Percentiles rank a stretch among this genome's conserved stretches.
Conservation (phyloP, 1,284 basidiomycete species). For the Vanrija sp. region DNA sequence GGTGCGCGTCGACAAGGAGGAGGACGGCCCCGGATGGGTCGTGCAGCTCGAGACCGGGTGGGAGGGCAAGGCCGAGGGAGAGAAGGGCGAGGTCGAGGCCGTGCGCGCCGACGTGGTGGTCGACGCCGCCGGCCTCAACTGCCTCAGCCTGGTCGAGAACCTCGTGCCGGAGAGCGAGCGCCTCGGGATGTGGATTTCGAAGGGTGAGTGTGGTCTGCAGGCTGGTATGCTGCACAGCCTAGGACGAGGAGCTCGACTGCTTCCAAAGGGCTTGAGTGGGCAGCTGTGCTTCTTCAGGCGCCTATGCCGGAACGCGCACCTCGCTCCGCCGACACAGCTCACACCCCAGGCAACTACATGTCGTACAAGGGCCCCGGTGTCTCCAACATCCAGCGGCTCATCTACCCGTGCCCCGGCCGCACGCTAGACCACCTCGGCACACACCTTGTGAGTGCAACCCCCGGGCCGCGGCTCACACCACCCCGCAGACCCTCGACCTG, state of each 20-base stretch:
- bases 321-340: background rate
- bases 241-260: too few relatives aligned
- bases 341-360: slow-evolving; percentile 65
- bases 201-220: slow-evolving; percentile 48
- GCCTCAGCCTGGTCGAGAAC: slow-evolving; percentile 66
- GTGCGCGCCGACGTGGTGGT: slow-evolving; percentile 81
- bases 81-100: slow-evolving; percentile 56
- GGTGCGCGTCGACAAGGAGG: slow-evolving; percentile 72
- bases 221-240: too few relatives aligned
- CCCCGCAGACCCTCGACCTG: slow-evolving; percentile 67
- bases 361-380: slow-evolving; percentile 74
- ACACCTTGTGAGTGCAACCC: slow-evolving; percentile 56
- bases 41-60: slow-evolving; percentile 68
- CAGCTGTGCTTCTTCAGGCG: slow-evolving; percentile 9
- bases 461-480: slow-evolving; percentile 14
- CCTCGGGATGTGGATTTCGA: slow-evolving; percentile 68
- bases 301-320: background rate
- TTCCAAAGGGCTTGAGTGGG: too few relatives aligned
- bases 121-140: slow-evolving; percentile 81
- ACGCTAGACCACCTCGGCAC: slow-evolving; percentile 69
- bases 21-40: slow-evolving; percentile 52
- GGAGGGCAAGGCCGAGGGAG: slow-evolving; percentile 40
- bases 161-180: slow-evolving; percentile 57
- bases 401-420: slow-evolving; percentile 81
- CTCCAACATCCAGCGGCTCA: slow-evolving; percentile 64